phyloP scores from a whole-genome alignment of 2,329 filamentous ascomycete genomes.

The Chrysoporthe cubensis region DNA sequence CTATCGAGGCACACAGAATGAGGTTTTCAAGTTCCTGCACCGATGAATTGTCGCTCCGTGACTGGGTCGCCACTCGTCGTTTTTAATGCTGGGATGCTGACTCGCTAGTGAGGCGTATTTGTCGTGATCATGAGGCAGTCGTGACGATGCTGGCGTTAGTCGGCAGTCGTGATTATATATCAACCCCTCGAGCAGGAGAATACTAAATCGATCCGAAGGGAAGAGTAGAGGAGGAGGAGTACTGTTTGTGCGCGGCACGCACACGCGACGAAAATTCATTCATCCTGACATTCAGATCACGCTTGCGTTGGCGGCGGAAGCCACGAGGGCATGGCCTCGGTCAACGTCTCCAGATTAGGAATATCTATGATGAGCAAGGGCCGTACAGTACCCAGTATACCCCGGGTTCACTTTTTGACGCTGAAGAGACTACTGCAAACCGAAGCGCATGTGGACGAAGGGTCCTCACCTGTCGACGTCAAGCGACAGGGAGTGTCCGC shows the following conservation, averaged over 20 bases:
- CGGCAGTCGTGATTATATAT: neutral
- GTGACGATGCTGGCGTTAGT: neutral
- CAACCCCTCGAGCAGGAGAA: too few relatives aligned
- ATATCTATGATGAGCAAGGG: conserved; percentile 1
- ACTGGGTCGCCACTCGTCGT: neutral
- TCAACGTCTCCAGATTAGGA: neutral
- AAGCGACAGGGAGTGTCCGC: neutral
- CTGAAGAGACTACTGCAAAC: neutral
- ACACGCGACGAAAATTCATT: neutral
- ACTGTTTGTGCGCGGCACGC: neutral
- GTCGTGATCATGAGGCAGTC: neutral
- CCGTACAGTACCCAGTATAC: neutral
- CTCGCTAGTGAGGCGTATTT: conserved; percentile 7
- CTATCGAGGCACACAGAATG: neutral
- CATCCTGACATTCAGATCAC: neutral
- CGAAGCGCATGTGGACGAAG: neutral
- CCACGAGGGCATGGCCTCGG: conserved; percentile 1
- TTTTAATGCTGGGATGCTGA: conserved; percentile 3
- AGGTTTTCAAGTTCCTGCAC: neutral
- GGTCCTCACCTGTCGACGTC: conserved; percentile 5
- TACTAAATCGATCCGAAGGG: neutral
- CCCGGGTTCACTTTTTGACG: neutral
- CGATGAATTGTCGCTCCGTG: neutral
- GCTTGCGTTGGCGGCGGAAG: neutral
- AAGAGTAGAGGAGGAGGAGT: neutral